Evolutionary conservation across 2,329 filamentous ascomycete genomes (phyloP).

Genomic region (Celoporthe dispersa): DNA sequence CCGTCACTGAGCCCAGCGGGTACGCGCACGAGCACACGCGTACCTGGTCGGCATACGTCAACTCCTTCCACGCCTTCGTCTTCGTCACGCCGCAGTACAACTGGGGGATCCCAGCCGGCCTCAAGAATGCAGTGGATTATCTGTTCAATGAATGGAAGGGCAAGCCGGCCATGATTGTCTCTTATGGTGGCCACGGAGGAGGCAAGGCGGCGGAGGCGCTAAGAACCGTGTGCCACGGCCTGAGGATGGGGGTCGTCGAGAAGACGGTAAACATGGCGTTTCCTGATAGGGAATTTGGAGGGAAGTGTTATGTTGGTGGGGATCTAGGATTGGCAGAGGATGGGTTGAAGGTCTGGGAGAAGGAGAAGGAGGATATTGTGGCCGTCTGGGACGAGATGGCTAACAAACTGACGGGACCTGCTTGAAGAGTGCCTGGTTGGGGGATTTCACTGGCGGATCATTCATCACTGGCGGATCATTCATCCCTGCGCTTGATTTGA

Average conservation of each 20-base stretch:
- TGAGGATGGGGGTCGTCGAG: conserved; percentile 34
- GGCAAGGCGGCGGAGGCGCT: conserved; percentile 35
- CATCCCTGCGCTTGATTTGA: background rate
- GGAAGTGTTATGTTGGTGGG: conserved; percentile 24
- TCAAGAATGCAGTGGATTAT: conserved; percentile 59
- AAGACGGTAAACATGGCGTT: conserved; percentile 36
- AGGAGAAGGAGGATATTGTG: conserved; percentile 30
- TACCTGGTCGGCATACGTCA: conserved; percentile 40
- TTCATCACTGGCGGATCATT: too few relatives aligned
- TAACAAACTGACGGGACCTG: conserved; percentile 13
- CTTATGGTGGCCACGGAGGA: conserved; percentile 50
- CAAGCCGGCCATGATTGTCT: conserved; percentile 52
- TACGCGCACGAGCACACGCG: conserved; percentile 42
- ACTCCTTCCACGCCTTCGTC: conserved; percentile 40
- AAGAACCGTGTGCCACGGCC: conserved; percentile 33
- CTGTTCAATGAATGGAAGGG: conserved; percentile 54
- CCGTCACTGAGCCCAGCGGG: conserved; percentile 35
- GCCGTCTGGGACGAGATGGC: conserved; percentile 32
- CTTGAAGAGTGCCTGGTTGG: too few relatives aligned
- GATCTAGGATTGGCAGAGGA: conserved; percentile 29
- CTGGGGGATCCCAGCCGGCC: conserved; percentile 49
- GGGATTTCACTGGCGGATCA: too few relatives aligned
- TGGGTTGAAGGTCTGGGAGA: conserved; percentile 25
- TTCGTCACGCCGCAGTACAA: conserved; percentile 48
- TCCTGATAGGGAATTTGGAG: conserved; percentile 25